These are phyloP conservation scores for Astraeus odoratus DNA, from an alignment of 768 basidiomycete species.

Conservation along the genomic window DNA sequence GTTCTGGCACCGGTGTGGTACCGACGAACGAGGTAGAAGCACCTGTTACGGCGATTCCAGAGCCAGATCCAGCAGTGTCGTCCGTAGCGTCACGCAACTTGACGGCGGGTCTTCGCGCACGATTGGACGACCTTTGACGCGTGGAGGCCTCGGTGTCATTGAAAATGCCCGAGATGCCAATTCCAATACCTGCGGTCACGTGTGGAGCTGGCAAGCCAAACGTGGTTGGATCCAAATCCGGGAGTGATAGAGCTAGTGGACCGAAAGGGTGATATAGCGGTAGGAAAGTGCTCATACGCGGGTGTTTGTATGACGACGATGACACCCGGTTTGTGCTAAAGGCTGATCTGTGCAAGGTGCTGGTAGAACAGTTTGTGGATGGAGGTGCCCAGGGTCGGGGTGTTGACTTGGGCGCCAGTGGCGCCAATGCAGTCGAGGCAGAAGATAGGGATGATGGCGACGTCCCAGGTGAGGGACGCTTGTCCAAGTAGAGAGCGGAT, in stretches of 20 bases:
- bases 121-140: slow-evolving; percentile 35
- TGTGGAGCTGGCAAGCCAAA: slow-evolving; percentile 49
- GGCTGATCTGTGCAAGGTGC: background rate
- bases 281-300: slow-evolving; percentile 34
- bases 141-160: slow-evolving; percentile 39
- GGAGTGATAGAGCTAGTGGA: slow-evolving; percentile 55
- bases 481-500: background rate
- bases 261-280: slow-evolving; percentile 68
- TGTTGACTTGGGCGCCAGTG: background rate
- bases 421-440: background rate
- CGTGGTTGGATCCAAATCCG: slow-evolving; percentile 49
- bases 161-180: slow-evolving; percentile 14
- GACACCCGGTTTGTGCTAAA: background rate
- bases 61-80: slow-evolving; percentile 16
- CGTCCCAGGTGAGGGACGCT: background rate
- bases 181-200: slow-evolving; percentile 18
- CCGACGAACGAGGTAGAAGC: slow-evolving; percentile 8
- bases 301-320: background rate
- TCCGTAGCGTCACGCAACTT: slow-evolving; percentile 45
- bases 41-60: background rate
- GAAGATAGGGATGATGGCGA: background rate
- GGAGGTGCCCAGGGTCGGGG: background rate
- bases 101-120: slow-evolving; percentile 40
- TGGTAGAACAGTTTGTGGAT: background rate
- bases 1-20: background rate